Evolutionary conservation across 495 filamentous ascomycete species (phyloP), one percentile per base, ranked within the genome.

Genomic region (Usnea hakonensis): DNA sequence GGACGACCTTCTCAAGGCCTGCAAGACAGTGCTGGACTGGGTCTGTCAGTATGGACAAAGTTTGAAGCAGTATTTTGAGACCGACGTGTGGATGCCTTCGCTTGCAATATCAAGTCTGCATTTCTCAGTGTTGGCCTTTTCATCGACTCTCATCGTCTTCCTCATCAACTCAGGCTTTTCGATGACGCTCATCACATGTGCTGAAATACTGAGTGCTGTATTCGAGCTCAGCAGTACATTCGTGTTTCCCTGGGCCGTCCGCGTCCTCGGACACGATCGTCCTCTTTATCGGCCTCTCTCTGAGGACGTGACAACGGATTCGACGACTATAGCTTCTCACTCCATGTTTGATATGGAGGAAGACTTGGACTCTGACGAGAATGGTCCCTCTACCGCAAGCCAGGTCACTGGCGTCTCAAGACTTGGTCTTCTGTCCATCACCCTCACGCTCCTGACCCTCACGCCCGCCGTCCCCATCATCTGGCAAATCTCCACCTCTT

Each of bases 101-200:
- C 19, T 62, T 4, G 48, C 60, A 2, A 16, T 62, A 17, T 41
- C 60, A 9, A 14, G 33, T 35, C 35, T 62, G 8, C 60, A 62
- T 4, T 55, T 62, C 37, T 62, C 60, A 0, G 28, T 62, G 10
- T 10, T 62, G 16, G 23, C 48, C 26, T 55, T 55, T n/a, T 55
- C 60, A 2, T 48, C 41, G 16, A 62, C 60, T 3, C 40, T 62
- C 11, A 55, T 50, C 35, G 53, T 55, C 14, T 62, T 55, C 43
- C 36, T 62, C 26, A 26, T 62, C 26, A 55, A 62, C 37, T 35
- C 48, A 3, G 60, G 60, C 32, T 62, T 62, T 28, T 62, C 60
- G 3, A 28, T 62, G 26, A 55, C 30, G 5, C 50, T 62, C 21
- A 33, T 62, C 17, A 62, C 60, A 14, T 28, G 37, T 7, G 60